These are phyloP conservation scores for Coemansia sp. DNA, from an alignment of 192 early-diverging fungal genomes.

Conservation along the genomic window DNA sequence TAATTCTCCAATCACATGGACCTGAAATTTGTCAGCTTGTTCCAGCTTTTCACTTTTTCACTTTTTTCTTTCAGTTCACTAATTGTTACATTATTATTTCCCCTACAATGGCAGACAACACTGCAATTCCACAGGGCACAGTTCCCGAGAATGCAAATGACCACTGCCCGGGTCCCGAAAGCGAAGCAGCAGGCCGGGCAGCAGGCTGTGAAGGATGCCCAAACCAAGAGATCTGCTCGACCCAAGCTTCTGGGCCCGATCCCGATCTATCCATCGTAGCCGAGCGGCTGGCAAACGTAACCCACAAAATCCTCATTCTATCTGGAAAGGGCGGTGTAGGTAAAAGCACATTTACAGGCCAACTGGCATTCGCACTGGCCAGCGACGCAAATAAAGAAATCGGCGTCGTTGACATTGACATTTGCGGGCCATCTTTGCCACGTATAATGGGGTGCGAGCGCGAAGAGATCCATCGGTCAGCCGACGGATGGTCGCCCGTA, in stretches of 20 bases:
- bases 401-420: constrained; percentile 94
- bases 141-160: constrained; percentile 67
- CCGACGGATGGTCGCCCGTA: constrained; percentile 79
- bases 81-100: constrained; percentile 4
- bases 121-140: constrained; percentile 6
- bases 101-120: constrained; percentile 7
- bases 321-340: constrained; percentile 99
- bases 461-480: constrained; percentile 79
- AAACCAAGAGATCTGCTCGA: constrained; percentile 73
- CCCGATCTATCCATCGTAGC: constrained; percentile 70
- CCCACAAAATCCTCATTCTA: constrained; percentile 88
- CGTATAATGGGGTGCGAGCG: constrained; percentile 84
- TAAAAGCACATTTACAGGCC: constrained; percentile 87
- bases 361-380: constrained; percentile 82
- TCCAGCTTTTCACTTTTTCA: not conserved
- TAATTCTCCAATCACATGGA: constrained; percentile 7
- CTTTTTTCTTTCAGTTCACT: not conserved
- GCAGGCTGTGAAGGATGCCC: constrained; percentile 81
- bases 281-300: constrained; percentile 60
- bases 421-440: constrained; percentile 95
- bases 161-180: constrained; percentile 75
- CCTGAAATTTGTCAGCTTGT: not conserved
- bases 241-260: constrained; percentile 77
- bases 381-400: constrained; percentile 46
- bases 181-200: constrained; percentile 68